Evolutionary conservation across 2,329 filamentous ascomycete species (phyloP).

Genomic region (Arthrobotrys sinensis): DNA sequence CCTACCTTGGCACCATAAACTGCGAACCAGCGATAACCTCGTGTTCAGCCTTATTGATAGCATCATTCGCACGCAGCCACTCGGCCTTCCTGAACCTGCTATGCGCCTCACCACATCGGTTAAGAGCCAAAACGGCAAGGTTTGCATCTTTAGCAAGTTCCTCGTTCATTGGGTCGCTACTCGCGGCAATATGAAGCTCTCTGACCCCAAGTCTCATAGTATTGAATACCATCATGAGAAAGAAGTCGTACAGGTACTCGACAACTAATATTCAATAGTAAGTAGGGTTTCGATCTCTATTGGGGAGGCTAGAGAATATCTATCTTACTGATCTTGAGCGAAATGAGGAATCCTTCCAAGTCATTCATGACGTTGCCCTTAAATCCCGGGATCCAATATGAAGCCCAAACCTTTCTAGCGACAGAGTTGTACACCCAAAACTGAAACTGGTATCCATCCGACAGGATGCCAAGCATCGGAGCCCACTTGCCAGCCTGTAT

Average conservation of each 20-base stretch:
- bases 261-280: background rate
- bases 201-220: background rate
- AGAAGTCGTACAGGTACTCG: slow-evolving; percentile 9
- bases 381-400: background rate
- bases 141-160: background rate
- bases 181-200: background rate
- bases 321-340: slow-evolving; percentile 4
- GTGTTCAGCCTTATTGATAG: background rate
- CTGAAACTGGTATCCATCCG: slow-evolving; percentile 6
- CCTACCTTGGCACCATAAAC: slow-evolving; percentile 6
- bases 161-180: background rate
- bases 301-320: background rate
- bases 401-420: slow-evolving; percentile 1
- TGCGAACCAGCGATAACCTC: background rate
- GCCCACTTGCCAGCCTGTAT: background rate
- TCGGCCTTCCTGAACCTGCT: background rate
- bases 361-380: background rate
- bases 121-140: background rate
- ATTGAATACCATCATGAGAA: background rate
- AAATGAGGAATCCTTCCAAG: background rate
- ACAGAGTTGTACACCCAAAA: slow-evolving; percentile 8
- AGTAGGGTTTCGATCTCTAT: background rate
- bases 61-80: background rate
- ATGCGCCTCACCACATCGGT: background rate
- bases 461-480: slow-evolving; percentile 7